phyloP scores from a whole-genome alignment of 2,329 filamentous ascomycete genomes.

The Pleurostoma richardsiae region DNA sequence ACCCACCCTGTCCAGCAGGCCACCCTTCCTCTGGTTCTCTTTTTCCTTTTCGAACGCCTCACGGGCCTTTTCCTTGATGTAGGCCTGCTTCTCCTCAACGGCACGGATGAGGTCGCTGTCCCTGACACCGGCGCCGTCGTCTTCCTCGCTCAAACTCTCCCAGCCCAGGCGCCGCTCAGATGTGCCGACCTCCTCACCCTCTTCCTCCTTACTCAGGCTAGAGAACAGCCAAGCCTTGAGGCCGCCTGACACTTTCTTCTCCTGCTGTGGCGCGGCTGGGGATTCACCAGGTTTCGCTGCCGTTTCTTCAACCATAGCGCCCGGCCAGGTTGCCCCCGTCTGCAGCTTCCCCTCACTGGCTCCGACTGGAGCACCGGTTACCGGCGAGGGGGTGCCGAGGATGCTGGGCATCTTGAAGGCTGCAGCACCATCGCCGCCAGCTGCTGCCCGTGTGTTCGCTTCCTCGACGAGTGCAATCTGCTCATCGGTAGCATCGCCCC shows the following conservation, averaged over 20 bases:
- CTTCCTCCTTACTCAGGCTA: conserved; percentile 30
- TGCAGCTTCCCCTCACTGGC: conserved; percentile 16
- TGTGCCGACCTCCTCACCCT: conserved; percentile 14
- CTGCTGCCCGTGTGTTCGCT: conserved; percentile 36
- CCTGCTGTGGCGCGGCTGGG: conserved; percentile 8
- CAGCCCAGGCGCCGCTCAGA: conserved; percentile 20
- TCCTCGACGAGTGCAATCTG: conserved; percentile 54
- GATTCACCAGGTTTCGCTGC: conserved; percentile 1
- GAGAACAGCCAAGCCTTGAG: conserved; percentile 30
- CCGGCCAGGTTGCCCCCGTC: background rate
- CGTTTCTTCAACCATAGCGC: background rate
- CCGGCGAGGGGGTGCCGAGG: conserved; percentile 34
- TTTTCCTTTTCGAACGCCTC: conserved; percentile 43
- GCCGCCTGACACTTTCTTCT: conserved; percentile 15
- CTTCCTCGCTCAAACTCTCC: conserved; percentile 25
- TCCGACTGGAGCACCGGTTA: conserved; percentile 10
- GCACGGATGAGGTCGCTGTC: conserved; percentile 22
- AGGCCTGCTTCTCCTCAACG: conserved; percentile 23
- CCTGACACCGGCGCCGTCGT: conserved; percentile 19
- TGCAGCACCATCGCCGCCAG: conserved; percentile 25
- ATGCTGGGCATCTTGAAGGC: conserved; percentile 46
- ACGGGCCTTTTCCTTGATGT: conserved; percentile 31
- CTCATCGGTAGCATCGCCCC: conserved; percentile 49
- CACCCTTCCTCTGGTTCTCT: conserved; percentile 44
- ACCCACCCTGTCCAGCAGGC: conserved; percentile 45